Conservation (phyloP, 495 filamentous ascomycete genomes). For the Rusavskia elegans region DNA sequence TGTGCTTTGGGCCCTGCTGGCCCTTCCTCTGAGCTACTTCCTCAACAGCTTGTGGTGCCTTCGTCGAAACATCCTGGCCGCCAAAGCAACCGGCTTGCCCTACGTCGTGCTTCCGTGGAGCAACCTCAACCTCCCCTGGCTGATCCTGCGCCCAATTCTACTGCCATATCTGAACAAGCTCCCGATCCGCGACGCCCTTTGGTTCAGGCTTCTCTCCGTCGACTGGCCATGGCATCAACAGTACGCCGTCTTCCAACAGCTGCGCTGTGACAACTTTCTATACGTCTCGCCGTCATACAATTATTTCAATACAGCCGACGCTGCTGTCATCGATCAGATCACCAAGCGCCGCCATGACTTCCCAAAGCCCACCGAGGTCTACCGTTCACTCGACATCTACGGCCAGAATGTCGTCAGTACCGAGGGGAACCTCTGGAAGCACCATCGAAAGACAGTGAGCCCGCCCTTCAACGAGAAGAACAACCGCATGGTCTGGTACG, state of each 20-base stretch:
- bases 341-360: conserved; percentile 46
- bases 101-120: background rate
- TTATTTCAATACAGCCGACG: conserved; percentile 33
- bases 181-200: background rate
- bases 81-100: background rate
- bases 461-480: conserved; percentile 60
- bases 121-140: background rate
- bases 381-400: conserved; percentile 41
- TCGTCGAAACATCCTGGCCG: background rate
- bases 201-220: background rate
- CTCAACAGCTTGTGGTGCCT: background rate
- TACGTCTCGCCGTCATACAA: conserved; percentile 32
- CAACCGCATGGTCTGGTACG: conserved; percentile 45
- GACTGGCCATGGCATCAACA: conserved; percentile 5
- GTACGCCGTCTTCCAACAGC: conserved; percentile 23
- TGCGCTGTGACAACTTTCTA: conserved; percentile 35
- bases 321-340: conserved; percentile 44
- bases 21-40: background rate
- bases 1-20: background rate
- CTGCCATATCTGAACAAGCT: background rate
- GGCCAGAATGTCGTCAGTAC: conserved; percentile 48
- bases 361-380: conserved; percentile 45
- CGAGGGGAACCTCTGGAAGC: conserved; percentile 46
- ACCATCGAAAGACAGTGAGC: conserved; percentile 51
- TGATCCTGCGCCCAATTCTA: background rate